A percentile compares a stretch with the other conserved stretches of the same genome.
phyloP scores from a whole-genome alignment of 169 alveolate species.

The Ophryocystis elektroscirrha region DNA sequence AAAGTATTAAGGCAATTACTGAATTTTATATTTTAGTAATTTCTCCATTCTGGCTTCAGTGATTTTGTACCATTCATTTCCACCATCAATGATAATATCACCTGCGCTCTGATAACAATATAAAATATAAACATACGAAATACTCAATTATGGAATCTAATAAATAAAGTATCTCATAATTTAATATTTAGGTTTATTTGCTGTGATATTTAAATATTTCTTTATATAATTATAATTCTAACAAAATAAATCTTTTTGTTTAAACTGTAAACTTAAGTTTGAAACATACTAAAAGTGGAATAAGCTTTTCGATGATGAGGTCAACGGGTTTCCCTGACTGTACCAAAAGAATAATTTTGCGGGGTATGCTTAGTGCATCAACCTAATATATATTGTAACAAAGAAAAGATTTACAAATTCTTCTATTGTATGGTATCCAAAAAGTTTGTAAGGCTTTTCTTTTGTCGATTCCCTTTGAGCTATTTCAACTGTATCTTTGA shows the following conservation, averaged over 20 bases:
- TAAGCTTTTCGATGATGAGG: constrained; percentile 16
- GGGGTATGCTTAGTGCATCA: constrained; percentile 27
- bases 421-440: constrained; percentile 17
- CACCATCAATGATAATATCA: constrained; percentile 49
- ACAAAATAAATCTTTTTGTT: too few relatives aligned
- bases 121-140: too few relatives aligned
- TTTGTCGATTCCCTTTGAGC: too few relatives aligned
- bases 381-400: constrained; percentile 17
- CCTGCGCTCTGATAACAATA: too few relatives aligned
- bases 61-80: constrained; percentile 51
- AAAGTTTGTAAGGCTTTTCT: constrained; percentile 11
- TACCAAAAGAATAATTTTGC: constrained; percentile 38
- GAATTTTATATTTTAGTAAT: constrained; percentile 13
- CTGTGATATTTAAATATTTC: too few relatives aligned
- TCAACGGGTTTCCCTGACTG: constrained; percentile 41
- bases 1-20: constrained; percentile 7
- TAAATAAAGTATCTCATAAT: too few relatives aligned
- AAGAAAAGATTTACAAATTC: constrained; percentile 26
- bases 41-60: constrained; percentile 32
- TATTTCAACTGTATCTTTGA: constrained; percentile 17
- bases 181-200: too few relatives aligned
- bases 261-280: too few relatives aligned
- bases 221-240: too few relatives aligned
- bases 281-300: constrained; percentile 24
- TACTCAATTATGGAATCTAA: too few relatives aligned